phyloP scores from a whole-genome alignment of 306 rosid genomes.

The Quercus bicolor region DNA sequence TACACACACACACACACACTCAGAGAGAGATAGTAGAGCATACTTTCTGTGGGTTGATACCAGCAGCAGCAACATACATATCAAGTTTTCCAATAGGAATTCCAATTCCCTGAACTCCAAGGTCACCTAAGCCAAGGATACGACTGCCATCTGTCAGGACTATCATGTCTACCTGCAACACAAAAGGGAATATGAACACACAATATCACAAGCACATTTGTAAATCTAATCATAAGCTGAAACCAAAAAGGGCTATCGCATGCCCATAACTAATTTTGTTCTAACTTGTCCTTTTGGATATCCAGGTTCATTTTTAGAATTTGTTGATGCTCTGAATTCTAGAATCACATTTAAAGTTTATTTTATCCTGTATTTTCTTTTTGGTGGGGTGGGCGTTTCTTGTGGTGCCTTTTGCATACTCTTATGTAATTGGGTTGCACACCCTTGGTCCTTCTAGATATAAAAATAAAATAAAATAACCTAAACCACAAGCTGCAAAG shows the following conservation, averaged over 20 bases:
- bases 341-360: not conserved
- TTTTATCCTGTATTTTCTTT: not conserved
- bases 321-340: not conserved
- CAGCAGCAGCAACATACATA: slow-evolving; percentile 99
- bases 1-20: not conserved
- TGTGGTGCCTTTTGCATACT: not conserved
- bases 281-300: not conserved
- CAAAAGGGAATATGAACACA: slow-evolving; percentile 20
- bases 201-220: not conserved
- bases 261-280: not conserved
- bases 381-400: not conserved
- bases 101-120: slow-evolving; percentile 99
- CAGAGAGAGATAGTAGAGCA: slow-evolving; percentile 29
- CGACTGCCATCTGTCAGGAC: slow-evolving; percentile 99
- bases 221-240: not conserved
- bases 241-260: not conserved
- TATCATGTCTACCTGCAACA: slow-evolving; percentile 95
- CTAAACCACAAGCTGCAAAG: not conserved
- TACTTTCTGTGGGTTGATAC: slow-evolving; percentile 93
- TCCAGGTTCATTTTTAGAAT: not conserved
- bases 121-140: slow-evolving; percentile 98
- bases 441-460: not conserved
- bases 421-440: not conserved
- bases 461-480: not conserved
- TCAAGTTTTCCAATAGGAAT: slow-evolving; percentile 98